phyloP scores from a whole-genome alignment of 352 stramenopile species.

The Elongisporangium undulatum region DNA sequence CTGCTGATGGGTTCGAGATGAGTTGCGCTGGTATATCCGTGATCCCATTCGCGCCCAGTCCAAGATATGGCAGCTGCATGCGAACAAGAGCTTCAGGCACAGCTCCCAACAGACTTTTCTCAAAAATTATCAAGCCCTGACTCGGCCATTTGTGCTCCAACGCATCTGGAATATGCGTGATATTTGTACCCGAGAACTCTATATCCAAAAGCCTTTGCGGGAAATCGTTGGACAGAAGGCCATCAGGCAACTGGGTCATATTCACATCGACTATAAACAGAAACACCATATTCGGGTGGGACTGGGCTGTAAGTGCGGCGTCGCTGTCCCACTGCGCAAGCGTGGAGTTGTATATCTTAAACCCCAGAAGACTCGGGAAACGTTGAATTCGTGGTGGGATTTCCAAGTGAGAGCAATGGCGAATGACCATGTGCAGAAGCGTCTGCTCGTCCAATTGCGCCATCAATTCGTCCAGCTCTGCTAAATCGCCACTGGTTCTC shows the following conservation, averaged over 20 bases:
- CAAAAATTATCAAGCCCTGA: neutral
- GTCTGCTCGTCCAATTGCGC: slow-evolving; percentile 14
- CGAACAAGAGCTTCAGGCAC: neutral
- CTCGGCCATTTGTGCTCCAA: slow-evolving; percentile 25
- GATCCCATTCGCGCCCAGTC: neutral
- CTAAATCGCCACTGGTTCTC: slow-evolving; percentile 1
- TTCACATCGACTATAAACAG: slow-evolving; percentile 22
- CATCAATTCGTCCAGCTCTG: slow-evolving; percentile 16
- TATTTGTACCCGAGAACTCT: slow-evolving; percentile 23
- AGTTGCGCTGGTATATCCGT: neutral
- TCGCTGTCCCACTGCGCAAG: slow-evolving; percentile 17
- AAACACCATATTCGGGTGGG: slow-evolving; percentile 21
- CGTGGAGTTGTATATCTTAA: slow-evolving; percentile 29
- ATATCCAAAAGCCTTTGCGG: slow-evolving; percentile 19
- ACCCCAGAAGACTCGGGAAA: slow-evolving; percentile 18
- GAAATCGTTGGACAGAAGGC: slow-evolving; percentile 27
- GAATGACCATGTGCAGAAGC: slow-evolving; percentile 13
- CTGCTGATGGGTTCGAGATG: neutral
- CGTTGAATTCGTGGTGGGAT: slow-evolving; percentile 14
- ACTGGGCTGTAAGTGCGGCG: slow-evolving; percentile 15
- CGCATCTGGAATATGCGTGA: slow-evolving; percentile 23
- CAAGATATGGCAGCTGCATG: neutral
- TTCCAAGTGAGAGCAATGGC: slow-evolving; percentile 21
- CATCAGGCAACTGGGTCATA: slow-evolving; percentile 24
- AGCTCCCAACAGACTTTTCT: neutral